phyloP scores from a whole-genome alignment of 208 protist species.

The Kentomonas sorsogonicus region DNA sequence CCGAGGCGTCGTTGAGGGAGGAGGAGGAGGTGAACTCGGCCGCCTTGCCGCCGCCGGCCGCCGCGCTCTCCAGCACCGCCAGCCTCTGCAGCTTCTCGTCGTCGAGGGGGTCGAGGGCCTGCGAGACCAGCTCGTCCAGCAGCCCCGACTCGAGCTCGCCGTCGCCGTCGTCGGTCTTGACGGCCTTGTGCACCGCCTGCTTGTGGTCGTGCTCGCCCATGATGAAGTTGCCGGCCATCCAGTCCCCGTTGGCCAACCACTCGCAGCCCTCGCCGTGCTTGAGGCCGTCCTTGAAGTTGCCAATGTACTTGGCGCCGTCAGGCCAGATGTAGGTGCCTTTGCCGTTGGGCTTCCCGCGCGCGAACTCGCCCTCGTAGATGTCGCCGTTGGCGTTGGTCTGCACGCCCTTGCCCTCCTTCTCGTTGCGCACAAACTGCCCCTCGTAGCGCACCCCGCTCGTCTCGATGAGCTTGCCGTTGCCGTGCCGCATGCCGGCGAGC shows the following conservation, averaged over 20 bases:
- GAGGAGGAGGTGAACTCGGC: neutral
- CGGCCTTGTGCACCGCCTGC: constrained; percentile 37
- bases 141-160: constrained; percentile 19
- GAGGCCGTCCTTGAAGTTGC: constrained; percentile 77
- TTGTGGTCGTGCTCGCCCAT: constrained; percentile 70
- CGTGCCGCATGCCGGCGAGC: constrained; percentile 76
- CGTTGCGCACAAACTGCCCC: constrained; percentile 67
- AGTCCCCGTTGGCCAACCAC: constrained; percentile 72
- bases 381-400: constrained; percentile 66
- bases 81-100: constrained; percentile 38
- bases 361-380: constrained; percentile 84
- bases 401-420: constrained; percentile 73
- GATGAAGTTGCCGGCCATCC: constrained; percentile 65
- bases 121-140: constrained; percentile 19
- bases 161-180: constrained; percentile 11
- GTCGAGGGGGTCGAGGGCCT: constrained; percentile 38
- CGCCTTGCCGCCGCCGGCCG: constrained; percentile 9
- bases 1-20: neutral
- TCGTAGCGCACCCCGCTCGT: constrained; percentile 45
- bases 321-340: constrained; percentile 73
- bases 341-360: constrained; percentile 61
- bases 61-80: constrained; percentile 15
- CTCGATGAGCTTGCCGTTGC: constrained; percentile 72
- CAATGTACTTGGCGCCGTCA: constrained; percentile 77
- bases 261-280: constrained; percentile 84